Base-by-base conservation (phyloP, 139 green algal genomes). In the Haematococcus lacustris region DNA sequence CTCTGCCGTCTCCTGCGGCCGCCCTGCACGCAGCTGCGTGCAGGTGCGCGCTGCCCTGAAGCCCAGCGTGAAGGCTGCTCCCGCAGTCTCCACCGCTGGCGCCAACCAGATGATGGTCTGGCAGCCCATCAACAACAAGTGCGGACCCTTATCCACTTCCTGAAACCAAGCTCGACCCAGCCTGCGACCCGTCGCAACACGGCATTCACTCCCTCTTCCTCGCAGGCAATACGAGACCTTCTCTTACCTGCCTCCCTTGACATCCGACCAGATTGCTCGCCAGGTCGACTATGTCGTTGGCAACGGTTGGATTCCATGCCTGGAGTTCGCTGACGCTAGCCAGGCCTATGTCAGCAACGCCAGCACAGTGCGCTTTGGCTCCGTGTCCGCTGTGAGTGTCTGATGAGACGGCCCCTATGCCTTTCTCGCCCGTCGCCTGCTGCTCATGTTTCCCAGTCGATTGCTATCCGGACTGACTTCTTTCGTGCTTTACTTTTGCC, bases 181-280 rank as follows among this genome's bases (percentile, higher is more conserved):
- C n/a, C n/a, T n/a, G n/a, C n/a, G n/a, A n/a, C n/a, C n/a, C n/a
- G n/a, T n/a, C n/a, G n/a, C n/a, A n/a, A n/a, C n/a, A n/a, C n/a
- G n/a, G n/a, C n/a, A n/a, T n/a, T n/a, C n/a, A n/a, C n/a, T n/a
- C n/a, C n/a, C n/a, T n/a, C n/a, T n/a, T n/a, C n/a, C n/a, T n/a
- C 80, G 71, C 83, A 96, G 88, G 90, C 90, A 93, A 78, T 98
- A 95, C 87, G 95, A 98, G 95, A 98, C 92, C 86, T 91, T 99
- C 82, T 98, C 93, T 64, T 99, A 91, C 95, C 93, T 99, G 82
- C 95, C 95, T 70, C 89, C 93, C 47, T 89, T 99, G 68, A 89
- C 85, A 76, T 77, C 93, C 62, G 87, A 91, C 60, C 83, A 94
- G 82, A 97, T 99, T 86, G 76, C 90, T 78, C 82, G 80, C 71